Percentiles rank a stretch among this genome's conserved stretches.
These are phyloP conservation scores for Cercospora sesami DNA, from an alignment of 2,329 filamentous ascomycete genomes.

Conservation along the genomic window DNA sequence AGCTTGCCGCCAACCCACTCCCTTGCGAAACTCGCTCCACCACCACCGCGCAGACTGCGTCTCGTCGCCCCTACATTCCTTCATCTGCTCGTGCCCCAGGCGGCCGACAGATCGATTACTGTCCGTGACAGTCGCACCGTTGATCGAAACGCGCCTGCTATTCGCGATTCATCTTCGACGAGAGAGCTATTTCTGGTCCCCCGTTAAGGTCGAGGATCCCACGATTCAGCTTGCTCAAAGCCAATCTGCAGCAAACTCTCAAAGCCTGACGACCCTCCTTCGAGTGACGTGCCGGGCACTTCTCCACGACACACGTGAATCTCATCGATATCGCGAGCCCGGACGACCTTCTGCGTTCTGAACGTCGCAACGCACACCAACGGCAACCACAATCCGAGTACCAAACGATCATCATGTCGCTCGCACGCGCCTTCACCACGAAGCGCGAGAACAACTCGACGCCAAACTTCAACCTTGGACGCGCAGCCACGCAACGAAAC, in stretches of 20 bases:
- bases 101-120: neutral
- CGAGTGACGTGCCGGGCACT: neutral
- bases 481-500: constrained; percentile 50
- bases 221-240: neutral
- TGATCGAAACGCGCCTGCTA: neutral
- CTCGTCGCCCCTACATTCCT: neutral
- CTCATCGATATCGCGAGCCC: neutral
- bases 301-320: neutral
- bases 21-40: constrained; percentile 11
- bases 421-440: constrained; percentile 73
- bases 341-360: constrained; percentile 10
- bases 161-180: neutral
- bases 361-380: constrained; percentile 11
- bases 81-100: neutral
- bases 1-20: constrained; percentile 8
- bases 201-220: neutral
- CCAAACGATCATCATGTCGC: constrained; percentile 49
- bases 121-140: neutral
- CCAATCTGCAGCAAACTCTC: constrained; percentile 4
- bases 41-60: constrained; percentile 3
- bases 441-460: constrained; percentile 60
- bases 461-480: constrained; percentile 38
- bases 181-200: neutral
- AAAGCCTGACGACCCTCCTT: neutral
- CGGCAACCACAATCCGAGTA: constrained; percentile 7